A percentile compares a stretch with the other conserved stretches of the same genome.
phyloP scores from a whole-genome alignment of 768 basidiomycete species.

The Atractiella rhizophila region DNA sequence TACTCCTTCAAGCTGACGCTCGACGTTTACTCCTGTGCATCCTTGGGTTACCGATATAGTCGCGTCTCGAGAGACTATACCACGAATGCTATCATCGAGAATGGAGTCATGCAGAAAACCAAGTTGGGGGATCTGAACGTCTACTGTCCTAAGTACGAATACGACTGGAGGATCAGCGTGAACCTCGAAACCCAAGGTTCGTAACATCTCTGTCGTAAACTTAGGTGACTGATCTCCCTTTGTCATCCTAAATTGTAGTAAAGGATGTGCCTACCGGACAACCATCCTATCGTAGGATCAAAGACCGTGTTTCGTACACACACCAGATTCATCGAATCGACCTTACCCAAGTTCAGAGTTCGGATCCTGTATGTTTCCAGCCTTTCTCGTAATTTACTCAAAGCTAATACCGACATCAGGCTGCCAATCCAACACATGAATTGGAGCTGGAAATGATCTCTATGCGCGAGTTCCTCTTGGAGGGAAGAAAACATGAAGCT shows the following conservation, averaged over 20 bases:
- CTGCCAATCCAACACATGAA: no score
- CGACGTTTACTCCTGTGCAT: no score
- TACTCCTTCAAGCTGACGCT: no score
- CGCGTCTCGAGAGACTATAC: constrained; percentile 66
- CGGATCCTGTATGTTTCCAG: constrained; percentile 23
- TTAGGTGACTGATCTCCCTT: neutral
- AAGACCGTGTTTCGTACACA: constrained; percentile 81
- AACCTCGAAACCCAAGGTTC: constrained; percentile 69
- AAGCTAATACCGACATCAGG: no score
- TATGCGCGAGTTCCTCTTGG: no score
- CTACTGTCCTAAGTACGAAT: constrained; percentile 48
- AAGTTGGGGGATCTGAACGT: constrained; percentile 72
- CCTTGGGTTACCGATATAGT: no score
- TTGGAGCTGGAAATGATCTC: no score
- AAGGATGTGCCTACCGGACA: neutral
- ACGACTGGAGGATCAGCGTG: constrained; percentile 84
- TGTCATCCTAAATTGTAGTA: neutral
- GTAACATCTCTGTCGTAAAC: constrained; percentile 16
- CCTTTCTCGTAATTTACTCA: neutral
- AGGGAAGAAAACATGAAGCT: no score
- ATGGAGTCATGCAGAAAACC: constrained; percentile 40
- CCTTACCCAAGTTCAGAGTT: constrained; percentile 53
- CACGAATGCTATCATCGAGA: constrained; percentile 17
- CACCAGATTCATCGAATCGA: constrained; percentile 87
- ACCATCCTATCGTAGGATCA: constrained; percentile 23